Evolutionary conservation across 768 basidiomycete genomes (phyloP).

Genomic region (Rubroboletus pulcherrimus): DNA sequence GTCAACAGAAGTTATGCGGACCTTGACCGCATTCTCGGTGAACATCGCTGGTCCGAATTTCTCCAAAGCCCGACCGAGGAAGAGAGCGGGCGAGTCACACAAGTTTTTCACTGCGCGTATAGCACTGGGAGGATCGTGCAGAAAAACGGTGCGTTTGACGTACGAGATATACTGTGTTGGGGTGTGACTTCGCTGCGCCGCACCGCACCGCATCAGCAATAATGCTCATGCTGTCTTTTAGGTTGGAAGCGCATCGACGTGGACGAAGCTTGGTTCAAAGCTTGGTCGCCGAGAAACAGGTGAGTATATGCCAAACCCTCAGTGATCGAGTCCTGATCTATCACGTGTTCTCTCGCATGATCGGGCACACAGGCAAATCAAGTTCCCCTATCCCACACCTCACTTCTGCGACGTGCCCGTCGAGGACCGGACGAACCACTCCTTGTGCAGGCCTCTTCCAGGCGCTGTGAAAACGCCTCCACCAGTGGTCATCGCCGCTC

Average conservation of each 20-base stretch:
- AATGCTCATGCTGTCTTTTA: conserved; percentile 10
- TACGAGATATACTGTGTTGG: background rate
- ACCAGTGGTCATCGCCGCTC: conserved; percentile 20
- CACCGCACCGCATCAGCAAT: background rate
- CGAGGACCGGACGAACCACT: conserved; percentile 36
- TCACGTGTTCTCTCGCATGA: background rate
- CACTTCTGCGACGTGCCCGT: conserved; percentile 37
- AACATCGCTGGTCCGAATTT: conserved; percentile 42
- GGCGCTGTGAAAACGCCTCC: conserved; percentile 25
- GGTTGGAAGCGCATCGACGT: conserved; percentile 48
- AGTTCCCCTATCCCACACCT: conserved; percentile 40
- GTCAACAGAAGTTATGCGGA: conserved; percentile 30
- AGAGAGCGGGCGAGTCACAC: conserved; percentile 25
- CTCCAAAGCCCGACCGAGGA: conserved; percentile 31
- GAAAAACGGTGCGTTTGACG: conserved; percentile 38
- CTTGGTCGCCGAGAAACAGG: conserved; percentile 26
- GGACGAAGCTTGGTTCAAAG: conserved; percentile 41
- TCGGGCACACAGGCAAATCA: conserved; percentile 24
- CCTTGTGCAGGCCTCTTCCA: conserved; percentile 45
- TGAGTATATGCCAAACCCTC: conserved; percentile 3
- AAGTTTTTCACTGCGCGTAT: conserved; percentile 40
- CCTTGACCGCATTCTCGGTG: conserved; percentile 38
- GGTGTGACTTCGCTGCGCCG: background rate
- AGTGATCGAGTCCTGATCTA: background rate
- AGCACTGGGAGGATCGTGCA: conserved; percentile 39